Evolutionary conservation across 148 eudicot genomes (phyloP).

Genomic region (Fagopyrum homotropicum): DNA sequence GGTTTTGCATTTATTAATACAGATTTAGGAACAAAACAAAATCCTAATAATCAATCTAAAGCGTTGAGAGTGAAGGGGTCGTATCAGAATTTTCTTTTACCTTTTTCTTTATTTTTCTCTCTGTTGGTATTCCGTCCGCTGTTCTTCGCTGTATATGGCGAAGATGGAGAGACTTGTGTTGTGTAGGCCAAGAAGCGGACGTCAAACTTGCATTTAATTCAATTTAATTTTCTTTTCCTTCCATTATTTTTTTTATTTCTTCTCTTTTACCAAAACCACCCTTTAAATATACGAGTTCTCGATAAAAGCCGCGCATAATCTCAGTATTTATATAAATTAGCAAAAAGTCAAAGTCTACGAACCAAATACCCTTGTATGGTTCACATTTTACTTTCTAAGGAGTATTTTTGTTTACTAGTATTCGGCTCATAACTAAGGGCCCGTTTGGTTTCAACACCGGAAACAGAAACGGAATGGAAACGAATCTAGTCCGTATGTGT

Average conservation of each 20-base stretch:
- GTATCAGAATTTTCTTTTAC: slow-evolving; percentile 7
- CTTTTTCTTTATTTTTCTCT: slow-evolving; percentile 10
- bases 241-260: background rate
- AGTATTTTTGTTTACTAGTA: too few relatives aligned
- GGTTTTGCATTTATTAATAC: background rate
- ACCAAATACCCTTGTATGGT: background rate
- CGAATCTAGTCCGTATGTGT: too few relatives aligned
- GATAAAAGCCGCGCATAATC: background rate
- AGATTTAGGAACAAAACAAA: background rate
- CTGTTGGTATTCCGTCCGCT: slow-evolving; percentile 18
- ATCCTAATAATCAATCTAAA: background rate
- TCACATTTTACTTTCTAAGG: background rate
- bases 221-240: slow-evolving; percentile 33
- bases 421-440: too few relatives aligned
- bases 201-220: slow-evolving; percentile 62
- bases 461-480: too few relatives aligned
- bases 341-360: background rate
- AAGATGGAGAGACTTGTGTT: slow-evolving; percentile 5
- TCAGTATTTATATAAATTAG: background rate
- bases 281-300: background rate
- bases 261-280: background rate
- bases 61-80: slow-evolving; percentile 1
- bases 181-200: slow-evolving; percentile 43
- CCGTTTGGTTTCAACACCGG: too few relatives aligned
- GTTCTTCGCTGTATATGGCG: slow-evolving; percentile 26